These are phyloP conservation scores for Fusarium succisae DNA, from an alignment of 2,329 filamentous ascomycete species.

Conservation along the genomic window DNA sequence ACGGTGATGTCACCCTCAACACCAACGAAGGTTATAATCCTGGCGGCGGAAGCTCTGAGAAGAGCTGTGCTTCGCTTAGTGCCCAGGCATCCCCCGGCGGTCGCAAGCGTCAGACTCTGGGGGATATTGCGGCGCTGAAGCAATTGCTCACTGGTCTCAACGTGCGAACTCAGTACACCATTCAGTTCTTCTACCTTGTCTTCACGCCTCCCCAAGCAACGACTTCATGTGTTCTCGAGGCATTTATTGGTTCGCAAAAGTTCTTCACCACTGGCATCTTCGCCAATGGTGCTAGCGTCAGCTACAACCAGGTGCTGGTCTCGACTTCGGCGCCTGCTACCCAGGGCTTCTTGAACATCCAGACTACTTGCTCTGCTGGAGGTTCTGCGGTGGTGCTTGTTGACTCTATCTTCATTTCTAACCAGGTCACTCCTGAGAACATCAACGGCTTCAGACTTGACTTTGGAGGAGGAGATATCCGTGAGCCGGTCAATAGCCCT, in stretches of 20 bases:
- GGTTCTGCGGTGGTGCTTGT: conserved; percentile 9
- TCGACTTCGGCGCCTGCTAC: neutral
- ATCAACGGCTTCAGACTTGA: conserved; percentile 20
- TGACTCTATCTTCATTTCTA: conserved; percentile 34
- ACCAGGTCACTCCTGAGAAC: conserved; percentile 32
- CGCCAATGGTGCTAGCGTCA: neutral
- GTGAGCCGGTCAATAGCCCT: neutral
- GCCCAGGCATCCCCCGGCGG: neutral
- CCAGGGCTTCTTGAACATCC: conserved; percentile 2
- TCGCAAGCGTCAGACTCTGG: conserved; percentile 2
- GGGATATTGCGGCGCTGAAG: neutral
- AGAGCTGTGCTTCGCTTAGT: neutral
- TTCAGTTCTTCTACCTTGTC: conserved; percentile 34
- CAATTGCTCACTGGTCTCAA: conserved; percentile 13
- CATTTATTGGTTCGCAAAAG: conserved; percentile 3
- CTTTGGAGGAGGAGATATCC: conserved; percentile 24
- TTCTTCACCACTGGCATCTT: conserved; percentile 6
- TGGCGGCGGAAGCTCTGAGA: neutral
- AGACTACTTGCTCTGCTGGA: conserved; percentile 8
- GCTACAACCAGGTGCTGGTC: neutral
- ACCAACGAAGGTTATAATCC: neutral
- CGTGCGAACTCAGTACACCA: conserved; percentile 15
- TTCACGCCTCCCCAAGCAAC: neutral
- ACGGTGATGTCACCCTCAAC: neutral
- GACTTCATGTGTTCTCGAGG: conserved; percentile 18